Percentiles rank a stretch among this genome's conserved stretches.
Conservation (phyloP, 768 basidiomycete species). For the Boletus sensibilis region DNA sequence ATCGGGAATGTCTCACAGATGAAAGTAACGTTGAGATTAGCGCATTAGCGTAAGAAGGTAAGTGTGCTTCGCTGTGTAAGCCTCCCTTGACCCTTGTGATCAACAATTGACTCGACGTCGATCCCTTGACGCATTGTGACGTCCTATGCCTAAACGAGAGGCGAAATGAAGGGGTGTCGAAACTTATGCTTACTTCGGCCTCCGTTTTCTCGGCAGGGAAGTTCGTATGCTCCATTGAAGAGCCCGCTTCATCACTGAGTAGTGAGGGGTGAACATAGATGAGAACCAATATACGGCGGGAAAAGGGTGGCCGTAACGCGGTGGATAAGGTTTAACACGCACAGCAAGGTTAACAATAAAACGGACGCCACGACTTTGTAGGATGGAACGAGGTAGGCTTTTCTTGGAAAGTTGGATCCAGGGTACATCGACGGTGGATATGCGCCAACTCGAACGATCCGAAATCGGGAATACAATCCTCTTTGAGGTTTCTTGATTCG, state of each 20-base stretch:
- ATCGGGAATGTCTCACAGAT: constrained; percentile 7
- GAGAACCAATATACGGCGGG: background rate
- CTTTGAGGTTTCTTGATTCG: constrained; percentile 35
- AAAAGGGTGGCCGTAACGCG: background rate
- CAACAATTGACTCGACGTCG: constrained; percentile 12
- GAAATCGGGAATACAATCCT: constrained; percentile 17
- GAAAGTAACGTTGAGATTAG: constrained; percentile 15
- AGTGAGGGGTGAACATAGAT: background rate
- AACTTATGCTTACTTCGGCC: background rate
- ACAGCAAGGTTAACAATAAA: constrained; percentile 21
- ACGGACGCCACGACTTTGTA: constrained; percentile 10
- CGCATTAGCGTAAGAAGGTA: constrained; percentile 5
- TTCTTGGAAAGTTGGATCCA: constrained; percentile 17
- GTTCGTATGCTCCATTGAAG: background rate
- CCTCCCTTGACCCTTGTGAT: constrained; percentile 2
- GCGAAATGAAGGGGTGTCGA: constrained; percentile 8
- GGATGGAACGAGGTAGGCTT: constrained; percentile 5
- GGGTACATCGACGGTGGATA: constrained; percentile 3
- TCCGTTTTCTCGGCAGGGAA: background rate
- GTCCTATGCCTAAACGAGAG: constrained; percentile 1
- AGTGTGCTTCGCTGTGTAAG: constrained; percentile 1
- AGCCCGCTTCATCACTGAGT: background rate
- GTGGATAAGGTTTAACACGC: constrained; percentile 25
- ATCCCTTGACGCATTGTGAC: constrained; percentile 11
- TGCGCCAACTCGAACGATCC: constrained; percentile 9